phyloP scores from a whole-genome alignment of 2,329 filamentous ascomycete genomes.

The Neospermospora avenae region DNA sequence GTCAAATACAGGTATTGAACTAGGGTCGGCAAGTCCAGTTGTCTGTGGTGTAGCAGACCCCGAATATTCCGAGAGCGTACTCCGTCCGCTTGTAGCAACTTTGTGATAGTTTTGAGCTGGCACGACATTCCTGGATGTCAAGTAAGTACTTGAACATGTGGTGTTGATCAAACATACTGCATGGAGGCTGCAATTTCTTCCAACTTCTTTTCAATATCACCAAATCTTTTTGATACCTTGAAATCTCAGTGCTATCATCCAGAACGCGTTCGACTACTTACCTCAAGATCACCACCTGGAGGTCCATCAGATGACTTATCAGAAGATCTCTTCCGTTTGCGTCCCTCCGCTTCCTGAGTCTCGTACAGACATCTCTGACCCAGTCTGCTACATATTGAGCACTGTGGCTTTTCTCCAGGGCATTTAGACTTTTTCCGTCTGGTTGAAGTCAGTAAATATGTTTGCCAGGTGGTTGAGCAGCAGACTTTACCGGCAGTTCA shows the following conservation, averaged over 20 bases:
- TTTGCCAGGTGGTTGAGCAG: background rate
- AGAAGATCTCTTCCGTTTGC: slow-evolving; percentile 13
- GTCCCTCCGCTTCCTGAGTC: background rate
- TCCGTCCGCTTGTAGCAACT: background rate
- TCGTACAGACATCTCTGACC: slow-evolving; percentile 18
- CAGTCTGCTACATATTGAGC: slow-evolving; percentile 16
- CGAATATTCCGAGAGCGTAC: background rate
- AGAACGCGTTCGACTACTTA: background rate
- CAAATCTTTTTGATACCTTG: slow-evolving; percentile 19
- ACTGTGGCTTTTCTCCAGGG: slow-evolving; percentile 20
- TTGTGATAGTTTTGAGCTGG: background rate
- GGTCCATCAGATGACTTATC: background rate
- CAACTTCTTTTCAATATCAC: slow-evolving; percentile 21
- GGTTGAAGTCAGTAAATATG: background rate
- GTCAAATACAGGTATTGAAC: background rate
- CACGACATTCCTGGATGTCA: background rate
- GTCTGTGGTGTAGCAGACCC: background rate
- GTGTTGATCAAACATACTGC: slow-evolving; percentile 4
- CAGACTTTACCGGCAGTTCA: slow-evolving; percentile 19
- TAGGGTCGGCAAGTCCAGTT: background rate
- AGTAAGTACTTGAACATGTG: background rate
- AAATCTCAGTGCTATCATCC: background rate
- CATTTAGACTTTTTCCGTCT: slow-evolving; percentile 25
- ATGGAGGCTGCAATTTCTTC: slow-evolving; percentile 20
- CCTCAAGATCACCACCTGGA: slow-evolving; percentile 6